Evolutionary conservation across 192 early-diverging fungal species (phyloP).

Genomic region (Rhizophagus sp.): DNA sequence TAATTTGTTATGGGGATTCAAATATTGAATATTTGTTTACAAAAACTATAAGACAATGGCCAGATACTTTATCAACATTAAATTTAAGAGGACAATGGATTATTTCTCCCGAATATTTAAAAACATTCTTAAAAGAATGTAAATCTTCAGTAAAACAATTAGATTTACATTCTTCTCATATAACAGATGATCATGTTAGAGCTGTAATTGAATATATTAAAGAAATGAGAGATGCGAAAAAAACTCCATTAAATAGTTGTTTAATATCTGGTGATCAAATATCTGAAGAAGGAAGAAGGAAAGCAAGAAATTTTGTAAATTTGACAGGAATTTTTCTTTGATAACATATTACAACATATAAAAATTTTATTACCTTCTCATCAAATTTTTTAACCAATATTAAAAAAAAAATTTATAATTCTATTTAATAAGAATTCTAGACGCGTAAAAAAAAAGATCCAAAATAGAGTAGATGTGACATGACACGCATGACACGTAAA

Average conservation of each 20-base stretch:
- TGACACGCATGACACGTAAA: too few species aligned
- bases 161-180: slow-evolving; percentile 1
- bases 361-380: too few species aligned
- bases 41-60: not conserved
- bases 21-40: not conserved
- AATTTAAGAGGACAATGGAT: slow-evolving; percentile 1
- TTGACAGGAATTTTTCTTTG: not conserved
- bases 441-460: too few species aligned
- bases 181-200: slow-evolving; percentile 7
- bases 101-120: not conserved
- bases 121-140: not conserved
- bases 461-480: too few species aligned
- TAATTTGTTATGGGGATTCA: not conserved
- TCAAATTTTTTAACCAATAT: too few species aligned
- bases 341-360: not conserved
- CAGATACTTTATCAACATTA: not conserved
- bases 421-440: too few species aligned
- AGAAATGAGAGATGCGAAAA: not conserved
- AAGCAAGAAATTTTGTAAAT: not conserved
- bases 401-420: too few species aligned
- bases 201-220: not conserved
- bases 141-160: slow-evolving; percentile 1
- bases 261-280: not conserved
- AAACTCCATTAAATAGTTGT: not conserved
- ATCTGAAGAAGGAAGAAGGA: not conserved